These are phyloP conservation scores for Colletotrichum endophyticum DNA, from an alignment of 2,329 filamentous ascomycete genomes.

Conservation along the genomic window DNA sequence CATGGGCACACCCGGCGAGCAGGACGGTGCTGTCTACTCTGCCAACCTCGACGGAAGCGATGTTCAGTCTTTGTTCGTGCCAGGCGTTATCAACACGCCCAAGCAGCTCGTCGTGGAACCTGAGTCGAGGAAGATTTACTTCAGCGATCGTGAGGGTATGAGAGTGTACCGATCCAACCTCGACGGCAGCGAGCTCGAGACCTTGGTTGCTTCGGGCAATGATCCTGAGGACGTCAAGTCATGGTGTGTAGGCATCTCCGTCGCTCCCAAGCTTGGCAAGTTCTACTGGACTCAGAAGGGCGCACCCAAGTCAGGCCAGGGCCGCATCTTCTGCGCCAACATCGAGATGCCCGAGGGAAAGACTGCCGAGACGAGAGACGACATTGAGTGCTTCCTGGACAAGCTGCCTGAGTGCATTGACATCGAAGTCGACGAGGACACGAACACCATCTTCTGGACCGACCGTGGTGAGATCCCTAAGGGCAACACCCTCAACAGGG, in stretches of 20 bases:
- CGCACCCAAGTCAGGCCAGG: conserved; percentile 50
- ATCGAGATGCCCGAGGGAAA: conserved; percentile 41
- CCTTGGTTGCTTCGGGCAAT: conserved; percentile 42
- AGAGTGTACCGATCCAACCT: conserved; percentile 40
- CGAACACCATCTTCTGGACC: conserved; percentile 60
- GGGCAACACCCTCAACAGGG: conserved; percentile 58
- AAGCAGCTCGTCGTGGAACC: conserved; percentile 44
- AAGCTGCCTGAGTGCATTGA: conserved; percentile 62
- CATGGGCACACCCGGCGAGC: conserved; percentile 46
- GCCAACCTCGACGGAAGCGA: conserved; percentile 55
- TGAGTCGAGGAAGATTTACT: conserved; percentile 39
- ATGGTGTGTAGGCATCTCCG: conserved; percentile 62
- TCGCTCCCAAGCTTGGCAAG: conserved; percentile 44
- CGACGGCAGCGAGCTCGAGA: conserved; percentile 42
- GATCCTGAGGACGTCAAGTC: conserved; percentile 34
- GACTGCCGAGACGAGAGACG: conserved; percentile 37
- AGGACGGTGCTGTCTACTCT: conserved; percentile 47
- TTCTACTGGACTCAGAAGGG: conserved; percentile 70
- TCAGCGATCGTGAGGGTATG: conserved; percentile 49
- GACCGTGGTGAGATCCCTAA: conserved; percentile 62
- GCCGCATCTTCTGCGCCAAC: conserved; percentile 57
- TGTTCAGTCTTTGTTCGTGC: conserved; percentile 43
- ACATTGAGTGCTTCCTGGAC: conserved; percentile 47
- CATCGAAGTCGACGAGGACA: conserved; percentile 54
- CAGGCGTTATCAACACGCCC: conserved; percentile 53